Base-by-base conservation (phyloP, 805 yeast genomes). In the Zygosaccharomyces gambellarensis region DNA sequence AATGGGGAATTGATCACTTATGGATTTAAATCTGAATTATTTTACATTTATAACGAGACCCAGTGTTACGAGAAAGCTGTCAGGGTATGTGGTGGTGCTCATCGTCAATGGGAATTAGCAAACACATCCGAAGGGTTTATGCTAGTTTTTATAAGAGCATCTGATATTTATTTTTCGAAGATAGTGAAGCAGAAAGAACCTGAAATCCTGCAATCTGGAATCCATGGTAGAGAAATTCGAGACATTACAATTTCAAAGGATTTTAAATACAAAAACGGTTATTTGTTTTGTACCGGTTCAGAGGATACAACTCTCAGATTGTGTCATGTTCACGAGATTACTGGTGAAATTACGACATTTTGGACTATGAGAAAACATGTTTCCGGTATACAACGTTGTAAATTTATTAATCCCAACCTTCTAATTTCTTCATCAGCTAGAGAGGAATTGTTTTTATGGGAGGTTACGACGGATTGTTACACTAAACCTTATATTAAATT, bases 151-250 rank as follows among this genome's bases (percentile, higher is more conserved):
- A 80, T 86, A 10, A 81, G 81, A 63, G 76, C 83, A 23, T 74
- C 84, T 4, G 65, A 70, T 14, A 63, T 83, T 36, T 67, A 69
- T 44, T 57, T 78, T 21, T 72, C 74, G 47, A 57, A 50, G 53
- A 67, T 65, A 50, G 57, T 62, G 31, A 56, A 54, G 31, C 54
- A 63, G 1, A 14, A 34, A 0, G 48, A 56, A 3, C 71, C 72
- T 3, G 62, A 65, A 22, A 52, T 73, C 7, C 59, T 83, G 23
- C 71, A 71, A 31, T 69, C 74, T 8, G 97, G 97, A 0, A 75
- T 88, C 0, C 98, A 94, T 65, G 99, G 99, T 0, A 77, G 98
- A 54, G 99, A 94, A 65, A 79, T 92, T 5, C 75, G 99, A 56
- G 87, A 82, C 48, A 71, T 90, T 12, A 75, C 85, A 1, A 73